Evolutionary conservation across 2,329 filamentous ascomycete genomes (phyloP), one percentile per base, ranked within the genome.

Genomic region (Aspergillus luchuensis): DNA sequence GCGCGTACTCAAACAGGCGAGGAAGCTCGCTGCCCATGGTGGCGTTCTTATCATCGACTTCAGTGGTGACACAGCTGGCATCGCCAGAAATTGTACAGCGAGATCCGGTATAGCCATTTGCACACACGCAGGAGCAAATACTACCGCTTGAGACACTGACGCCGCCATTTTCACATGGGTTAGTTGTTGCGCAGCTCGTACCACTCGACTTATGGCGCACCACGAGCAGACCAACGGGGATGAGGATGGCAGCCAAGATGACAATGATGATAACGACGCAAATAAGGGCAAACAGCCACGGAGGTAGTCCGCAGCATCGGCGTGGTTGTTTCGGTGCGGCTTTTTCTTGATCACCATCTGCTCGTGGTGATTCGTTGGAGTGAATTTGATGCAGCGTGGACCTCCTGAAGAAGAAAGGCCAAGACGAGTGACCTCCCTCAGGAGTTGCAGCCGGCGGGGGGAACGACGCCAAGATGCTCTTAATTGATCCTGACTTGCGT

Each of bases 41-140:
- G 33, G 91, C 92, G 71, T 94, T 89, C 55, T 75, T 78, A 25
- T 80, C 74, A 17, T 76, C 74, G 21, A 79, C 66, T 36, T 72
- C 65, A 2, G 80, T 81, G 0, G 83, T 87, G 6, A 84, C 82
- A 68, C 88, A 91, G 50, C 77, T 78, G 23, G 82, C 78, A 58
- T 83, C 82, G 13, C 80, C 76, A 13, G 76, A 66, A 4, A 76
- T 77, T 2, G 77, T 80, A 70, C 89, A 91, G 15, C 79, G 82
- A 1, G 78, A 77, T 21, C 89, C 89, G 0, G 90, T 93, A 73
- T 94, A 98, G 1, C 93, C 92, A 69, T 95, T 92, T 21, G 89
- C 87, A 76, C 94, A 99, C 47, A 97, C 87, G 73, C 94, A 99
- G 11, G 89, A 89, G 77, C 94, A 98, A 19, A 84, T 80, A 3